These are phyloP conservation scores for Blumeriella jaapii DNA, from an alignment of 2,329 filamentous ascomycete species.

Conservation along the genomic window DNA sequence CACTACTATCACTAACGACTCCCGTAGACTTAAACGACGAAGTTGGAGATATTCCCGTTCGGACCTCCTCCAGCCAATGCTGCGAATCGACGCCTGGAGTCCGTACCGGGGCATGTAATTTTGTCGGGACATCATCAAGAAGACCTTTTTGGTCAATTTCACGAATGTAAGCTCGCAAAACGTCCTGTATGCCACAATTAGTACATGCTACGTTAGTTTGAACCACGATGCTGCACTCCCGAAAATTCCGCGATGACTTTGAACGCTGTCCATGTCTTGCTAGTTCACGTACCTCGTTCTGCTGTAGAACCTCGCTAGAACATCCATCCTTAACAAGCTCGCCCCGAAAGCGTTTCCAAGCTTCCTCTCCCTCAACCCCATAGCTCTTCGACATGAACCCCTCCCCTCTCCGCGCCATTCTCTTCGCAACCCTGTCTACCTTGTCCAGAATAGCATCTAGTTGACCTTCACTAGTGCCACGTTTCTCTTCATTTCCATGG, in stretches of 20 bases:
- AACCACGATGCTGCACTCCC: too few relatives aligned
- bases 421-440: slow-evolving; percentile 44
- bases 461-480: slow-evolving; percentile 24
- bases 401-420: slow-evolving; percentile 34
- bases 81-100: slow-evolving; percentile 17
- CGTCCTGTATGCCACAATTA: slow-evolving; percentile 33
- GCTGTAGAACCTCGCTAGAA: slow-evolving; percentile 39
- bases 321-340: slow-evolving; percentile 49
- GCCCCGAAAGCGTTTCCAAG: slow-evolving; percentile 48
- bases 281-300: slow-evolving; percentile 42
- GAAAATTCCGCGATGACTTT: too few relatives aligned
- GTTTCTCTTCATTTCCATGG: slow-evolving; percentile 34
- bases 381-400: slow-evolving; percentile 25
- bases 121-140: slow-evolving; percentile 34
- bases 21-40: slow-evolving; percentile 18
- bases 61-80: slow-evolving; percentile 18
- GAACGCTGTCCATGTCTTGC: too few relatives aligned
- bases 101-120: too few relatives aligned
- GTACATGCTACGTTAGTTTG: too few relatives aligned
- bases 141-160: slow-evolving; percentile 45
- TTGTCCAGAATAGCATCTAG: slow-evolving; percentile 48
- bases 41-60: slow-evolving; percentile 11
- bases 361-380: slow-evolving; percentile 36
- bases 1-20: slow-evolving; percentile 11
- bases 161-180: slow-evolving; percentile 48